phyloP scores from a whole-genome alignment of 345 rosid genomes.

The Citropsis articulata region DNA sequence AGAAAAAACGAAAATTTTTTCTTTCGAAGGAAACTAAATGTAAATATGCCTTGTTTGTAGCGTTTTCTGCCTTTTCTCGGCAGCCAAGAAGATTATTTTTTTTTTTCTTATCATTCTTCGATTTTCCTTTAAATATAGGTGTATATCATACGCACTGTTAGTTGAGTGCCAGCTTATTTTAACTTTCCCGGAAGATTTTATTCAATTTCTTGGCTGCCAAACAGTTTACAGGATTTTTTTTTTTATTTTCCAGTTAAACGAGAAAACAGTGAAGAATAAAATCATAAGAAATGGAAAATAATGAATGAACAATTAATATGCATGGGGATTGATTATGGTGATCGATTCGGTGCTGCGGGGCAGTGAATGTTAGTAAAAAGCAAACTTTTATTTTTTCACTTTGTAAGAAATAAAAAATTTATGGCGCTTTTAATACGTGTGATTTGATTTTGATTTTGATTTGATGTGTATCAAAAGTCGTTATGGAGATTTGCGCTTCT shows the following conservation, averaged over 20 bases:
- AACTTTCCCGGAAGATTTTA: neutral
- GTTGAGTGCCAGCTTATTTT: neutral
- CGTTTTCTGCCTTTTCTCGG: neutral
- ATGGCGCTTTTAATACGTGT: neutral
- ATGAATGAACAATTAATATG: neutral
- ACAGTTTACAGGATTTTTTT: neutral
- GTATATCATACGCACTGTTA: neutral
- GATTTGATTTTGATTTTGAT: neutral
- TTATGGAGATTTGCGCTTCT: slow-evolving; percentile 1
- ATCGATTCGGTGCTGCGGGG: neutral
- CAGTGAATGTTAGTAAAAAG: neutral
- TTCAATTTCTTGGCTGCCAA: neutral
- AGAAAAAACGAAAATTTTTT: neutral
- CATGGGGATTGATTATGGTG: neutral
- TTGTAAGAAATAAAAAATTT: neutral
- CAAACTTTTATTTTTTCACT: neutral
- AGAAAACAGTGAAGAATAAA: neutral
- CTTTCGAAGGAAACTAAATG: neutral
- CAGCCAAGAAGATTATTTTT: neutral
- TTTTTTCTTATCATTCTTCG: neutral
- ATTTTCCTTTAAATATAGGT: too few species aligned
- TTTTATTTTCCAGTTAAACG: neutral
- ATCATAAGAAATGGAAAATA: neutral
- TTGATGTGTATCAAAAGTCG: neutral
- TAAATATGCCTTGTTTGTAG: neutral